Conservation (phyloP, 2,329 filamentous ascomycete species). For the Plenodomus tracheiphilus region DNA sequence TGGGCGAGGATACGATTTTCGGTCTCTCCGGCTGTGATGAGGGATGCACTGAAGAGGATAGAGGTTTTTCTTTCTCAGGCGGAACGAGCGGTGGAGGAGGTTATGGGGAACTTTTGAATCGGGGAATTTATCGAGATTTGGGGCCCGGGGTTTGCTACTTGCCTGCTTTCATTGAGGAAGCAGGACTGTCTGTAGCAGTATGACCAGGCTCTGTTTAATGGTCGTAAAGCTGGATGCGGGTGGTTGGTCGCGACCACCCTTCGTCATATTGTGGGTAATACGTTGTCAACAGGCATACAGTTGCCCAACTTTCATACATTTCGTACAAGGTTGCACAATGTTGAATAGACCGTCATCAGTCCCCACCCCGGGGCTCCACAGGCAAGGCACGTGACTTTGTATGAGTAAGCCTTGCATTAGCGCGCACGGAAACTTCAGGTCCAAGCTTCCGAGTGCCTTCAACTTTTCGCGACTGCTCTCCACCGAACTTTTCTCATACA, state of each 20-base stretch:
- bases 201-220: no score
- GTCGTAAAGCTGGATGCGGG: no score
- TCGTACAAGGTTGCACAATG: no score
- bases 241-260: no score
- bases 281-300: no score
- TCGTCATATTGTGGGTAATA: no score
- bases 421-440: constrained; percentile 3
- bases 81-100: background rate
- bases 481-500: constrained; percentile 9
- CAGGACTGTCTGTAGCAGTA: no score
- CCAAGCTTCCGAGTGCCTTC: constrained; percentile 17
- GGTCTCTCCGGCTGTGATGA: constrained; percentile 18
- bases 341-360: no score
- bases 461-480: constrained; percentile 14
- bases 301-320: no score
- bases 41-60: constrained; percentile 16
- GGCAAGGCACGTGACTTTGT: background rate
- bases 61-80: constrained; percentile 10
- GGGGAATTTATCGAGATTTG: no score
- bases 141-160: no score
- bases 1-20: constrained; percentile 35
- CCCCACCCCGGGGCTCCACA: background rate
- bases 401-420: background rate
- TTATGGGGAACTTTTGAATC: background rate
- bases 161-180: no score